phyloP scores from a whole-genome alignment of 306 rosid species.

The Astragalus membranaceus region DNA sequence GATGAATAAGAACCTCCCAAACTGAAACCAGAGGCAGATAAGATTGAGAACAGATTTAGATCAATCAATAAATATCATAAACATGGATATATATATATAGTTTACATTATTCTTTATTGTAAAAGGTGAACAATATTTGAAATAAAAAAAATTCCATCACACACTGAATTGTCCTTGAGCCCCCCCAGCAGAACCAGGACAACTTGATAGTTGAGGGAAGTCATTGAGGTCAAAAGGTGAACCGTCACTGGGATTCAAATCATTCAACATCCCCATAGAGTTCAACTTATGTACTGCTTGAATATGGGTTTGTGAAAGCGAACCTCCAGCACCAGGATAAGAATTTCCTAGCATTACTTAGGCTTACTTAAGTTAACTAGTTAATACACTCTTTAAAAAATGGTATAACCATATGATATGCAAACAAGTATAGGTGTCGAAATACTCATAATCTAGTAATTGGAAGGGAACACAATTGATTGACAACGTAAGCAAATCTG shows the following conservation, averaged over 20 bases:
- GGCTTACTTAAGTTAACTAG: too few species aligned
- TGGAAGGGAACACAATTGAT: too few species aligned
- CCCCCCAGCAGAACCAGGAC: too few species aligned
- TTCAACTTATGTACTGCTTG: constrained; percentile 72
- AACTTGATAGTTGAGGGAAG: too few species aligned
- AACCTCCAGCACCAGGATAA: constrained; percentile 82
- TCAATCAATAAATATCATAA: not conserved
- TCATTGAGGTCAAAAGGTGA: constrained; percentile 94
- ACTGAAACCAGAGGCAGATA: constrained; percentile 80
- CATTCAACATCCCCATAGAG: constrained; percentile 96
- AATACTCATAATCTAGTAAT: too few species aligned
- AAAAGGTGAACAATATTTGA: constrained; percentile 5
- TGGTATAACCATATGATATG: too few species aligned
- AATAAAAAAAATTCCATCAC: constrained; percentile 6
- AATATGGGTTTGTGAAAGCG: constrained; percentile 80
- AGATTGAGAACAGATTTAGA: too few species aligned
- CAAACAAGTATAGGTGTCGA: too few species aligned
- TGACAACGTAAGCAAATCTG: too few species aligned
- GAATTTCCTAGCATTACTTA: constrained; percentile 87
- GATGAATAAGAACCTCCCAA: constrained; percentile 76
- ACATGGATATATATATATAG: constrained; percentile 17
- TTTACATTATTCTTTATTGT: constrained; percentile 14
- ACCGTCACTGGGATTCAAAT: constrained; percentile 63
- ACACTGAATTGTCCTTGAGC: too few species aligned
- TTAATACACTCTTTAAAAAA: too few species aligned